Conservation (phyloP, 495 filamentous ascomycete species). For the Annulohypoxylon moriforme region DNA sequence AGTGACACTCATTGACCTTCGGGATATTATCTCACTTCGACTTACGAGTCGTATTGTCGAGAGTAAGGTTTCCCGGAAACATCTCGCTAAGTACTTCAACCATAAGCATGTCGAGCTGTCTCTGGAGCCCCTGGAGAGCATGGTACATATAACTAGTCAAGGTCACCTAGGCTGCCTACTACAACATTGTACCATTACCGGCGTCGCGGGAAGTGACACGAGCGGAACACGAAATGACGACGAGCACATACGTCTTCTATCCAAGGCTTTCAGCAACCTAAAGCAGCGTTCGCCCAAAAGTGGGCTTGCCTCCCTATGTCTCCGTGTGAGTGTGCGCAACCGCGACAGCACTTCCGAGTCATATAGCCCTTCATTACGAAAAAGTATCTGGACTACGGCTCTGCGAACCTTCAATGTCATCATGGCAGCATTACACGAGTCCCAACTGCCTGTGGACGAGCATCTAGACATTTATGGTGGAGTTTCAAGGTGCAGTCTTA, state of each 20-base stretch:
- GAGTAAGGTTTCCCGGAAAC: background rate
- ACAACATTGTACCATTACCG: conserved; percentile 5
- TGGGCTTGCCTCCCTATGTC: background rate
- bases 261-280: background rate
- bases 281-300: conserved; percentile 2
- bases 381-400: conserved; percentile 5
- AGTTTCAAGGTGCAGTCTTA: background rate
- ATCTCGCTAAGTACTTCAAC: background rate
- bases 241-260: background rate
- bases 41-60: background rate
- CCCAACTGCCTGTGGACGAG: background rate
- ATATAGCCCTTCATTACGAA: background rate
- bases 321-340: background rate
- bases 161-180: background rate
- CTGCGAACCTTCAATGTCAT: background rate
- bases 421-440: background rate
- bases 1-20: background rate
- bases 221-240: background rate
- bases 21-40: background rate
- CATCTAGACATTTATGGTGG: conserved; percentile 1
- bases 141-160: conserved; percentile 7
- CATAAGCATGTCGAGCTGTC: background rate
- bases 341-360: background rate
- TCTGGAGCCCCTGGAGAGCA: background rate
- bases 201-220: background rate